Conservation (phyloP, 768 basidiomycete species). For the Mycena vitilis region DNA sequence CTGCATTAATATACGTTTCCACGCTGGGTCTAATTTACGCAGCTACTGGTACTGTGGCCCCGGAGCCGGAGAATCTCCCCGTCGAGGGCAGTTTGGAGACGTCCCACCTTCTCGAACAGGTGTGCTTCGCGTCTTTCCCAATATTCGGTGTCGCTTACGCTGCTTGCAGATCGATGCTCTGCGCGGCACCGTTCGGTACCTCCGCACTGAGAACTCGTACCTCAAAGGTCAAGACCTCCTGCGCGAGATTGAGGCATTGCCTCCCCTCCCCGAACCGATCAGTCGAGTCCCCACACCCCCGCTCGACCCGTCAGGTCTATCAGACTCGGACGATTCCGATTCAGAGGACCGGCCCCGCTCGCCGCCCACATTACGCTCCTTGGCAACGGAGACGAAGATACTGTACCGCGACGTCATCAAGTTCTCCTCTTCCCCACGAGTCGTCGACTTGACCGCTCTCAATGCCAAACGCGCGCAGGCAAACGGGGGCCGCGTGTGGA, state of each 20-base stretch:
- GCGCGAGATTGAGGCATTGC: slow-evolving; percentile 81
- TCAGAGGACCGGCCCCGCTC: slow-evolving; percentile 50
- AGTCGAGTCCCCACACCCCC: slow-evolving; percentile 71
- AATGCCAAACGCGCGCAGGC: slow-evolving; percentile 64
- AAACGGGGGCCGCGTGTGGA: slow-evolving; percentile 72
- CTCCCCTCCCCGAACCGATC: slow-evolving; percentile 65
- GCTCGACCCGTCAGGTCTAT: slow-evolving; percentile 70
- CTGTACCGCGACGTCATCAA: slow-evolving; percentile 91
- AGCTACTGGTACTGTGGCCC: slow-evolving; percentile 28
- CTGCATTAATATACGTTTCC: slow-evolving; percentile 6
- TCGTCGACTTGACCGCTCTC: slow-evolving; percentile 84
- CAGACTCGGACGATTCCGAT: slow-evolving; percentile 77
- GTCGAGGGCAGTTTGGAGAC: slow-evolving; percentile 89
- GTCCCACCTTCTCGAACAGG: slow-evolving; percentile 90
- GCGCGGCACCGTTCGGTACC: slow-evolving; percentile 90
- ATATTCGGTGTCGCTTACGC: neutral
- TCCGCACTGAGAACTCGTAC: slow-evolving; percentile 94
- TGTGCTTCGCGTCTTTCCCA: slow-evolving; percentile 42
- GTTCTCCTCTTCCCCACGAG: slow-evolving; percentile 83
- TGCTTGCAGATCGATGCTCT: slow-evolving; percentile 83
- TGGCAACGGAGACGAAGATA: slow-evolving; percentile 85
- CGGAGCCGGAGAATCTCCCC: slow-evolving; percentile 67
- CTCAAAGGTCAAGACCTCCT: slow-evolving; percentile 94
- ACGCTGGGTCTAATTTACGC: slow-evolving; percentile 7
- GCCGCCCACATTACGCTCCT: slow-evolving; percentile 68